Percentiles rank a stretch among this genome's conserved stretches.
phyloP scores from a whole-genome alignment of 768 basidiomycete species.

The Xerocomellus chrysenteron region DNA sequence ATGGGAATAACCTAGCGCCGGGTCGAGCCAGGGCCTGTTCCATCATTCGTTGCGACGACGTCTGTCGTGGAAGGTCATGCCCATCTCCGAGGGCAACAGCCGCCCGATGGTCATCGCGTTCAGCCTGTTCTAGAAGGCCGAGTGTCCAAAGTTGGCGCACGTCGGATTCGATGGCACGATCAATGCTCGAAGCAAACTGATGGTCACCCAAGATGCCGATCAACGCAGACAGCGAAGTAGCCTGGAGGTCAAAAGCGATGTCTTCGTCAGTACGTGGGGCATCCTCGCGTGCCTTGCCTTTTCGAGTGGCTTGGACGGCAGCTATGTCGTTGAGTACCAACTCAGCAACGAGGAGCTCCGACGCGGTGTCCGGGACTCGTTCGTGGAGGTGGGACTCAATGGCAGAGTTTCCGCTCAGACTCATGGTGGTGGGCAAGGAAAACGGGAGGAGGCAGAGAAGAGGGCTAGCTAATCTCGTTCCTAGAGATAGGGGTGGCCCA shows the following conservation, averaged over 20 bases:
- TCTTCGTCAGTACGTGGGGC: conserved; percentile 42
- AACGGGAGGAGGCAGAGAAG: no score
- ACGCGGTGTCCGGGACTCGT: conserved; percentile 31
- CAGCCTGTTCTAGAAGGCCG: conserved; percentile 35
- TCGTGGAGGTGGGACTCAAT: conserved; percentile 12
- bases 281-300: conserved; percentile 38
- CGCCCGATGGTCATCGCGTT: conserved; percentile 41
- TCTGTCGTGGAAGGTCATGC: conserved; percentile 15
- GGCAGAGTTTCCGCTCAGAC: conserved; percentile 6
- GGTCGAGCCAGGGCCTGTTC: neutral
- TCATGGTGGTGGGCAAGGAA: conserved; percentile 4
- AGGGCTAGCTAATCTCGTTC: no score
- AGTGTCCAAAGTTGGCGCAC: conserved; percentile 31
- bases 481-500: neutral
- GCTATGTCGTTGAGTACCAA: conserved; percentile 44
- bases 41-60: conserved; percentile 14
- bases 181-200: conserved; percentile 43
- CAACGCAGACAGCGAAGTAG: conserved; percentile 33
- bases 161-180: conserved; percentile 40
- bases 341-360: conserved; percentile 40
- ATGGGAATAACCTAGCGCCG: conserved; percentile 5
- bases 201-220: conserved; percentile 37
- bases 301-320: conserved; percentile 32
- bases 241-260: conserved; percentile 43
- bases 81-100: conserved; percentile 40